These are phyloP conservation scores for Byssoonygena ceratinophila DNA, from an alignment of 2,329 filamentous ascomycete species.

Conservation along the genomic window DNA sequence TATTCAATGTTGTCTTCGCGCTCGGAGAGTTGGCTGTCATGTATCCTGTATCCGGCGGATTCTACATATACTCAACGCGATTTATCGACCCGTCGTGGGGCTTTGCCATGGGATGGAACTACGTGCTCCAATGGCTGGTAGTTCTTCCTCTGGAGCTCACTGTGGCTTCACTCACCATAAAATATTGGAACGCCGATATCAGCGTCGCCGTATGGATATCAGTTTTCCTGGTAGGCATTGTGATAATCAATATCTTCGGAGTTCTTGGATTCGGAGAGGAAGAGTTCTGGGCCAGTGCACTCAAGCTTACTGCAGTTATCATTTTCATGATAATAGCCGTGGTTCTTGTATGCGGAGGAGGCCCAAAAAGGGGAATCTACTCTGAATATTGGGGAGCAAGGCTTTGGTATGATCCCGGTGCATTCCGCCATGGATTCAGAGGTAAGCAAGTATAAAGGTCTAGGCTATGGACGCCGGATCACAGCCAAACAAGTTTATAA, in stretches of 20 bases:
- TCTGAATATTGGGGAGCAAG: conserved; percentile 44
- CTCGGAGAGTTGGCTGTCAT: conserved; percentile 52
- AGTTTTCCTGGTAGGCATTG: conserved; percentile 61
- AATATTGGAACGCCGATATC: conserved; percentile 51
- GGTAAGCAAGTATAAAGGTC: conserved; percentile 3
- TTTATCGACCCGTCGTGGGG: conserved; percentile 52
- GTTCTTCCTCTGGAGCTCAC: conserved; percentile 74
- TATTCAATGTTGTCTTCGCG: conserved; percentile 50
- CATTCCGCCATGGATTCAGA: conserved; percentile 53
- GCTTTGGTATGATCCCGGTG: conserved; percentile 59
- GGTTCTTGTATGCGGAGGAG: conserved; percentile 43
- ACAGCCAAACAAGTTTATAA: too few relatives aligned
- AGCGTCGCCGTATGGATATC: conserved; percentile 46
- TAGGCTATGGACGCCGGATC: too few relatives aligned
- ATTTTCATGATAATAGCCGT: conserved; percentile 80
- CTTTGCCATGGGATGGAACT: conserved; percentile 43
- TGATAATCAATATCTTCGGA: conserved; percentile 69
- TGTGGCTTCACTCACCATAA: conserved; percentile 65
- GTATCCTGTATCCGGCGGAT: conserved; percentile 53
- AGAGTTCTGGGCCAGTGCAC: conserved; percentile 67
- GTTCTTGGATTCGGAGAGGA: conserved; percentile 76
- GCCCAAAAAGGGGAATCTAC: conserved; percentile 28
- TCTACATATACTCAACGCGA: conserved; percentile 50
- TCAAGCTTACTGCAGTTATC: conserved; percentile 72
- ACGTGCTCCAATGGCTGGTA: conserved; percentile 73